Evolutionary conservation across 768 basidiomycete species (phyloP).

Genomic region (Tricholoma terreum): DNA sequence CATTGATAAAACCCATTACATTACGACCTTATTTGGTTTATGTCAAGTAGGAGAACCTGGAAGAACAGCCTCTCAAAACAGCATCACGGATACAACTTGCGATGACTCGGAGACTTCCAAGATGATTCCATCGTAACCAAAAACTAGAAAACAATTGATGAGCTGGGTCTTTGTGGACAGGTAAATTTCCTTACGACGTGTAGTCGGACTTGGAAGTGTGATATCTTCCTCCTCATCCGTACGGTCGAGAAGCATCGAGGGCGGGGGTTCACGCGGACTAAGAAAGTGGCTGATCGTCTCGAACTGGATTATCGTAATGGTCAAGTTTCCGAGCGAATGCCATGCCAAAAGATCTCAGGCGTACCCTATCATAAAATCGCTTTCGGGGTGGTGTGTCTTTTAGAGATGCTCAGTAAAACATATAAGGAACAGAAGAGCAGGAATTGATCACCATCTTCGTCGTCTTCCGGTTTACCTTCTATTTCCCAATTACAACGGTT

Average conservation of each 20-base stretch:
- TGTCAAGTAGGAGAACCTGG: background rate
- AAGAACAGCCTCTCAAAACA: conserved; percentile 46
- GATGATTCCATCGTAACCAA: conserved; percentile 81
- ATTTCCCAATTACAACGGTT: conserved; percentile 92
- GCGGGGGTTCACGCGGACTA: conserved; percentile 67
- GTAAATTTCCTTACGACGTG: conserved; percentile 49
- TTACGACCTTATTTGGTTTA: background rate
- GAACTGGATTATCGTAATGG: conserved; percentile 40
- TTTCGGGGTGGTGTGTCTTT: conserved; percentile 73
- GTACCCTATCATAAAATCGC: conserved; percentile 67
- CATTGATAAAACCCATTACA: background rate
- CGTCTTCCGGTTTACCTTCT: conserved; percentile 74
- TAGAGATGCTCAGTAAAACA: conserved; percentile 4
- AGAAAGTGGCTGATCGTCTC: conserved; percentile 79
- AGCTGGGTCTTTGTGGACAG: background rate
- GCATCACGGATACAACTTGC: conserved; percentile 69
- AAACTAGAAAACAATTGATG: conserved; percentile 37
- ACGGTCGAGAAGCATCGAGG: conserved; percentile 78
- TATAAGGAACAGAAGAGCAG: background rate
- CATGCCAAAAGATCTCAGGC: conserved; percentile 8
- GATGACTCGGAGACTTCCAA: conserved; percentile 77
- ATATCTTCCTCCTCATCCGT: conserved; percentile 73
- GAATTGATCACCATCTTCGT: conserved; percentile 63
- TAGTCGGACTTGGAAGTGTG: conserved; percentile 63
- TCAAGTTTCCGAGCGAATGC: background rate